Conservation (phyloP, 306 rosid genomes). For the Albizia julibrissin region DNA sequence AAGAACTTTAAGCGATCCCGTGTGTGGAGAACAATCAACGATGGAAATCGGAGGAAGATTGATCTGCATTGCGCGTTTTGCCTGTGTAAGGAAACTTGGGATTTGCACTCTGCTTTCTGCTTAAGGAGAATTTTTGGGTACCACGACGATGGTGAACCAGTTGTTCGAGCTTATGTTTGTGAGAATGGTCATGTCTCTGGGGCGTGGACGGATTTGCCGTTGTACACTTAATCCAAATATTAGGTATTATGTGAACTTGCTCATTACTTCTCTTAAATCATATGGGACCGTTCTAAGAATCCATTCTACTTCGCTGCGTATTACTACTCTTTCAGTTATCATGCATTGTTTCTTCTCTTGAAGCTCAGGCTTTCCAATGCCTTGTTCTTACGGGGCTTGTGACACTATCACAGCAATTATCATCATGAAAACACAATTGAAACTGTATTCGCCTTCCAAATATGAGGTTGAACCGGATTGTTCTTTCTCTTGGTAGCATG, state of each 20-base stretch:
- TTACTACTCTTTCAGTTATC: not conserved
- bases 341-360: not conserved
- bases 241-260: not conserved
- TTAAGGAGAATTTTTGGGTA: slow-evolving; percentile 69
- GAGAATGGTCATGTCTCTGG: slow-evolving; percentile 97
- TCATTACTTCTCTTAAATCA: not conserved
- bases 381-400: not conserved
- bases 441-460: not conserved
- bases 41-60: slow-evolving; percentile 58
- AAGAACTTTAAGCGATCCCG: slow-evolving; percentile 73
- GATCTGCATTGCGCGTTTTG: slow-evolving; percentile 83
- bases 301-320: not conserved
- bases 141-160: slow-evolving; percentile 95
- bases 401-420: not conserved
- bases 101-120: slow-evolving; percentile 86
- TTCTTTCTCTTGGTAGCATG: not conserved
- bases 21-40: slow-evolving; percentile 85
- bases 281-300: not conserved
- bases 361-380: not conserved
- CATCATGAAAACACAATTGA: not conserved
- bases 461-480: not conserved
- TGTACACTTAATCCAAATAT: slow-evolving; percentile 45
- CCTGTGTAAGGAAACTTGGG: slow-evolving; percentile 71
- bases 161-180: slow-evolving; percentile 90
- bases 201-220: slow-evolving; percentile 93